Evolutionary conservation across 2,329 filamentous ascomycete species (phyloP), one percentile per base, ranked within the genome.

Genomic region (Neoarthrinium moseri): DNA sequence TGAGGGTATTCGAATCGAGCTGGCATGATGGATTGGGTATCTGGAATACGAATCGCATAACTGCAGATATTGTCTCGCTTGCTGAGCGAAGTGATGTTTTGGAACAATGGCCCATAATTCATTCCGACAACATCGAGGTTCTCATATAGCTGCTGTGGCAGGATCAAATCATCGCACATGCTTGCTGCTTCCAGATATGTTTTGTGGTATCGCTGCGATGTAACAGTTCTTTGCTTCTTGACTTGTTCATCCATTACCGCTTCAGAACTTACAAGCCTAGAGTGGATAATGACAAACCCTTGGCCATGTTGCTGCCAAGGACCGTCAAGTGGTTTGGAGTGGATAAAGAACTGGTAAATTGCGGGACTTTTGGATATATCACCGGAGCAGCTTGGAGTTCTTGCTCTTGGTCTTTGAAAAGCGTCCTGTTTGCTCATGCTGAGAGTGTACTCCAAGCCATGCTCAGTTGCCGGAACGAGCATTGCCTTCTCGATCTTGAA

Each of bases 1-100:
- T 81, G 75, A 4, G 71, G 65, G 48, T 72, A 80, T 54, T 81
- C 78, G 43, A 74, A 80, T 12, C 69, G 60, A 30, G 65, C 65
- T 0, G 78, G 78, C 78, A 82, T 82, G 35, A 64, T 68, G 3
- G 70, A 63, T 51, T 62, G 72, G 2, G 77, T 81, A 51, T 80
- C 69, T 0, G 75, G 73, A 4, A 78, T 63, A 6, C 59, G 56
- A 4, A 80, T 57, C 3, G 59, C 63, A 42, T 64, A 66, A 29
- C 68, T 56, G 38, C 69, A 73, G 7, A 57, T 48, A 13, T 59
- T 56, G 18, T 59, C 49, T 1, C 65, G 56, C 30, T 62, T 71
- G 10, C 65, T 52, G 2, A 66, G 54, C 11, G 61, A 56, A 3
- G 48, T 54, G 23, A 79, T 67, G 47, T 79, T 80, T 35, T 69